phyloP scores from a whole-genome alignment of 352 stramenopile genomes.

The Phytophthora syringae region DNA sequence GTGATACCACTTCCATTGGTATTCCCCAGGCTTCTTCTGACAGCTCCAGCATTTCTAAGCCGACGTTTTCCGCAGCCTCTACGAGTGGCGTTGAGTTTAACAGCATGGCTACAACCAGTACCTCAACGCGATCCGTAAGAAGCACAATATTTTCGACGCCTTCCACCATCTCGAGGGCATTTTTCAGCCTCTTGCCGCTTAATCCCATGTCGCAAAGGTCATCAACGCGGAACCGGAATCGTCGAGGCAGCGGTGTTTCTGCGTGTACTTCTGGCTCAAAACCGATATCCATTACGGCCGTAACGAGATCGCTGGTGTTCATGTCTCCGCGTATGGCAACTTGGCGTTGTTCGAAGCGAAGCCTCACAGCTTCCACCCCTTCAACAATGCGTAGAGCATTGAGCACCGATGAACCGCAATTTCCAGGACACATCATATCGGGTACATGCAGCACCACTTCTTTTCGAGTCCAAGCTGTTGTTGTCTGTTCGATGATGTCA shows the following conservation, averaged over 20 bases:
- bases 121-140: constrained; percentile 58
- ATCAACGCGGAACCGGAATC: constrained; percentile 64
- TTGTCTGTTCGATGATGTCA: constrained; percentile 43
- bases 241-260: constrained; percentile 47
- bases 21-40: constrained; percentile 54
- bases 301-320: constrained; percentile 41
- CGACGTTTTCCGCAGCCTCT: constrained; percentile 39
- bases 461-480: constrained; percentile 56
- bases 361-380: constrained; percentile 52
- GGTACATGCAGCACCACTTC: constrained; percentile 70
- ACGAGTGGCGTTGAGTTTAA: constrained; percentile 45
- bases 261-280: constrained; percentile 61
- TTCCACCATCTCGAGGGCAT: constrained; percentile 47
- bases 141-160: constrained; percentile 74
- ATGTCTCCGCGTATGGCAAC: constrained; percentile 66
- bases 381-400: constrained; percentile 55
- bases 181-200: constrained; percentile 31
- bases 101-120: constrained; percentile 66
- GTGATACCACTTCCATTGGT: constrained; percentile 32
- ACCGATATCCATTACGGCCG: constrained; percentile 55
- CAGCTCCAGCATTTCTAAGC: constrained; percentile 64
- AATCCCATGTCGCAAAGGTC: constrained; percentile 42
- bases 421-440: constrained; percentile 86
- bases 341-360: constrained; percentile 68
- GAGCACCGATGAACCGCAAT: constrained; percentile 78